phyloP scores from a whole-genome alignment of 2,329 filamentous ascomycete genomes.

The Zopfia rhizophila region DNA sequence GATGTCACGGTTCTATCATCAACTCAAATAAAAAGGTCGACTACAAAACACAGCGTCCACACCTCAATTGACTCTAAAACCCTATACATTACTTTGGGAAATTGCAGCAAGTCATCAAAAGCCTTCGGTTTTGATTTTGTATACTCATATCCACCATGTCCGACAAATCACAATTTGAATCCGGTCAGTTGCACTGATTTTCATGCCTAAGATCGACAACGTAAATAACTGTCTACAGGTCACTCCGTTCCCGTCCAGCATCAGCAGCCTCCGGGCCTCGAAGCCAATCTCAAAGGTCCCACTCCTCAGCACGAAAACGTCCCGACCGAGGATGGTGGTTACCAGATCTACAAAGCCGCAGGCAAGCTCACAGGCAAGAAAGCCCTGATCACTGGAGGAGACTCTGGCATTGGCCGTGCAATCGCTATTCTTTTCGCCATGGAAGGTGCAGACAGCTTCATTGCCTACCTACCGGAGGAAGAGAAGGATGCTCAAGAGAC shows the following conservation, averaged over 20 bases:
- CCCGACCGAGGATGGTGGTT: constrained; percentile 73
- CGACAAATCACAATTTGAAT: constrained; percentile 49
- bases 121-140: no score
- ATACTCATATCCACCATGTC: constrained; percentile 31
- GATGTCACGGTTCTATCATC: constrained; percentile 18
- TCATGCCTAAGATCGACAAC: constrained; percentile 3
- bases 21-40: constrained; percentile 1
- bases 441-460: constrained; percentile 79
- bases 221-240: constrained; percentile 43
- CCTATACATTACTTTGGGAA: no score
- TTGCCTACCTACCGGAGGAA: constrained; percentile 79
- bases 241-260: constrained; percentile 61
- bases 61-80: no score
- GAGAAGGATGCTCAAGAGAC: constrained; percentile 80
- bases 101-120: not conserved
- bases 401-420: constrained; percentile 81
- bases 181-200: constrained; percentile 32
- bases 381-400: constrained; percentile 83
- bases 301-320: constrained; percentile 72
- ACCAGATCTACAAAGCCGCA: constrained; percentile 77
- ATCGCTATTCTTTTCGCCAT: constrained; percentile 81
- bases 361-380: constrained; percentile 80
- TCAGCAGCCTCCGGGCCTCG: constrained; percentile 63
- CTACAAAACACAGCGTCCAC: no score
- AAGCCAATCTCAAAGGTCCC: constrained; percentile 66